Evolutionary conservation across 2,329 filamentous ascomycete species (phyloP).

Genomic region (Verticillium isaacii): DNA sequence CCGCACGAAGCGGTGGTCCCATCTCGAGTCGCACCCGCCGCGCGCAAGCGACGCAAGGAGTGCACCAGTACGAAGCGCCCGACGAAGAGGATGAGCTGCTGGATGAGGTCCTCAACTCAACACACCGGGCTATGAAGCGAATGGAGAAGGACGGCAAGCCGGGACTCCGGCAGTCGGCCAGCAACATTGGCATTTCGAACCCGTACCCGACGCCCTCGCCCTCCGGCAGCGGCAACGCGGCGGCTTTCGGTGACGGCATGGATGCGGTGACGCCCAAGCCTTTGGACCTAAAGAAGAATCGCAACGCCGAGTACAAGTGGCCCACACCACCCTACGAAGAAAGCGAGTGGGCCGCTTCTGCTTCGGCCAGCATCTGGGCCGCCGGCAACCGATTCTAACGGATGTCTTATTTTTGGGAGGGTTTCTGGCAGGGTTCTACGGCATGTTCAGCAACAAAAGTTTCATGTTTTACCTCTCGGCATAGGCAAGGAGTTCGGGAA

Average conservation of each 20-base stretch:
- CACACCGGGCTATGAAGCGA: slow-evolving; percentile 68
- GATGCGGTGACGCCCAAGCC: slow-evolving; percentile 64
- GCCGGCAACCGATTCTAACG: slow-evolving; percentile 58
- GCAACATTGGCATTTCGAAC: slow-evolving; percentile 56
- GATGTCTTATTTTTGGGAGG: background rate
- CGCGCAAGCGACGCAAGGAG: slow-evolving; percentile 68
- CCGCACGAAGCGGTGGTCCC: slow-evolving; percentile 50
- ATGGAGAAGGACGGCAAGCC: slow-evolving; percentile 54
- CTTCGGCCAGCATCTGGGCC: slow-evolving; percentile 76
- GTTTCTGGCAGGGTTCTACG: slow-evolving; percentile 1
- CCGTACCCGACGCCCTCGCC: slow-evolving; percentile 66
- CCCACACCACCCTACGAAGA: slow-evolving; percentile 95
- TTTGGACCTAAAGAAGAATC: slow-evolving; percentile 59
- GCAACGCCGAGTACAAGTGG: slow-evolving; percentile 61
- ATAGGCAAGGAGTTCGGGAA: slow-evolving; percentile 13
- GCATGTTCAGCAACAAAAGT: slow-evolving; percentile 4
- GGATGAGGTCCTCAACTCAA: slow-evolving; percentile 79
- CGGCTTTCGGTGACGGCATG: slow-evolving; percentile 65
- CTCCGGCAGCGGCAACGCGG: slow-evolving; percentile 76
- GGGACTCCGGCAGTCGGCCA: slow-evolving; percentile 56
- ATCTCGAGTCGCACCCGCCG: slow-evolving; percentile 77
- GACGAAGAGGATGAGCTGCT: slow-evolving; percentile 96
- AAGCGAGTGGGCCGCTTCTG: slow-evolving; percentile 82
- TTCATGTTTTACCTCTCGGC: slow-evolving; percentile 5
- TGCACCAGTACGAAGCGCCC: slow-evolving; percentile 85